Evolutionary conservation across 2,329 filamentous ascomycete genomes (phyloP), one percentile per base, ranked within the genome.

Genomic region (Botrytis galanthina): DNA sequence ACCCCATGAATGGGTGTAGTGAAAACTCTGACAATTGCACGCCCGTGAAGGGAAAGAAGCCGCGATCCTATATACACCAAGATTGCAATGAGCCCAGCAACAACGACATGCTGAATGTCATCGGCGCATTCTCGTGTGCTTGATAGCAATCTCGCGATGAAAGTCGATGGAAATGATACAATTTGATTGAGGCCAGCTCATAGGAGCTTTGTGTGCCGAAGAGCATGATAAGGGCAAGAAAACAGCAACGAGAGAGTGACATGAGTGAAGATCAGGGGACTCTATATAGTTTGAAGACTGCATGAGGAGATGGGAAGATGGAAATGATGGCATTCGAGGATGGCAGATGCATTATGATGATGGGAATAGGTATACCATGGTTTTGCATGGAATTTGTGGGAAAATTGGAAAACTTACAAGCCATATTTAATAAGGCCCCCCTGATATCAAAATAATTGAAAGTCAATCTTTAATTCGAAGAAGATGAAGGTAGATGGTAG

Each of bases 391-490:
- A 48, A 74, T 75, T 70, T 66, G 29, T 35, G 73, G 70, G 73
- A 75, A 68, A 74, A 70, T 74, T 6, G 63, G 66, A 74, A 74
- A 29, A 83, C 82, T 82, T 81, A 83, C 82, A 82, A 82, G 82
- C 82, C 82, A 82, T 83, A 72, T 62, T 79, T 66, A 75, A 74
- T 64, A 77, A 77, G 76, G 78, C 77, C 77, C 76, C 77, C 79
- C 59, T 71, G 72, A 57, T 74, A 79, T 75, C 71, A 74, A 75
- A 70, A 73, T 64, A 62, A 26, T 64, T 26, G 70, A 73, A 71
- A 70, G 72, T 74, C 76, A 70, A 70, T 72, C 75, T 67, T 76
- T 71, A 72, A 71, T 72, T 74, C 63, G 44, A 63, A 74, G 60
- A 59, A 62, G 54, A 70, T 51, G 29, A 57, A 68, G 70, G 39